Conservation (phyloP, 371 early-diverging fungal species). For the Rhizomucor pusillus region DNA sequence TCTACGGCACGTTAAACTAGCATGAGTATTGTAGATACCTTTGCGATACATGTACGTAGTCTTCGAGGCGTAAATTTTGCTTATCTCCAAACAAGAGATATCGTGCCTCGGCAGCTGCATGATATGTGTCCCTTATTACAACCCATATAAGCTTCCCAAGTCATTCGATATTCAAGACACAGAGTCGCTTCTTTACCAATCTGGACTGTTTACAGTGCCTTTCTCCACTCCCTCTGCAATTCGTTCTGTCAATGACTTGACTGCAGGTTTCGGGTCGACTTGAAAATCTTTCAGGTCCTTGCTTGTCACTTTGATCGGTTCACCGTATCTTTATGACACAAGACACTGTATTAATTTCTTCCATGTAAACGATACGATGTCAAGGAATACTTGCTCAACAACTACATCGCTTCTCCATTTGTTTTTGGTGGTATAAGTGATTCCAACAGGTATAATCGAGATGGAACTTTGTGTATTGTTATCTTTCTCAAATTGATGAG, state of each 20-base stretch:
- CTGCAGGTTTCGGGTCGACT: constrained; percentile 35
- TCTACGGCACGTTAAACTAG: too few relatives aligned
- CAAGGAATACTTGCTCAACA: constrained; percentile 37
- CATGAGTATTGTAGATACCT: constrained; percentile 25
- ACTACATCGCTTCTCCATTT: constrained; percentile 57
- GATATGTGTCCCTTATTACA: constrained; percentile 43
- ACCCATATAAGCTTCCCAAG: neutral
- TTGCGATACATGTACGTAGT: constrained; percentile 49
- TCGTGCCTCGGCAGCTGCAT: constrained; percentile 45
- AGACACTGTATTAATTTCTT: neutral
- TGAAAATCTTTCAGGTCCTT: constrained; percentile 38
- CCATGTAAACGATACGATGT: too few relatives aligned
- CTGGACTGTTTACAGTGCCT: constrained; percentile 55
- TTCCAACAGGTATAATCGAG: constrained; percentile 49
- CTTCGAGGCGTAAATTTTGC: constrained; percentile 35
- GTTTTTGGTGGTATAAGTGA: constrained; percentile 53
- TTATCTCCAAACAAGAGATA: constrained; percentile 47
- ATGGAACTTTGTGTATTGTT: neutral
- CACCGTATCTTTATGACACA: constrained; percentile 36
- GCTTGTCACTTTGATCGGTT: constrained; percentile 37
- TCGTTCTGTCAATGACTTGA: constrained; percentile 46
- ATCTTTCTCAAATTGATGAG: constrained; percentile 15
- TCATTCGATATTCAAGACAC: neutral
- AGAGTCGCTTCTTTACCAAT: constrained; percentile 34
- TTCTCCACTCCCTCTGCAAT: constrained; percentile 46